Evolutionary conservation across 2,329 filamentous ascomycete species (phyloP).

Genomic region (Metarhizium sp.): DNA sequence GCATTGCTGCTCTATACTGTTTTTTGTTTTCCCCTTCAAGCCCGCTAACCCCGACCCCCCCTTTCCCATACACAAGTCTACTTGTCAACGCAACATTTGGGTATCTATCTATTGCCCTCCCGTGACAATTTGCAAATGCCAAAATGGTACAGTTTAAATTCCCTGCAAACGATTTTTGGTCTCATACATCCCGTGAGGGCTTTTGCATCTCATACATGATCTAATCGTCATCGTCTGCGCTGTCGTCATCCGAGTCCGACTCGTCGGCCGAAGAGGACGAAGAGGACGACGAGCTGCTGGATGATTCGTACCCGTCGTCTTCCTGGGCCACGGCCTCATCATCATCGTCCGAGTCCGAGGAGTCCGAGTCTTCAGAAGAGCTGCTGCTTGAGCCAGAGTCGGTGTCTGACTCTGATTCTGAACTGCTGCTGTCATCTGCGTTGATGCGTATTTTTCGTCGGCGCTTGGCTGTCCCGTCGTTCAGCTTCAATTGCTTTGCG

Average conservation of each 20-base stretch:
- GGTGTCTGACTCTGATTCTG: constrained; percentile 19
- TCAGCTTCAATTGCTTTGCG: constrained; percentile 32
- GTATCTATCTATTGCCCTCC: constrained; percentile 7
- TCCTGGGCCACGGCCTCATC: constrained; percentile 10
- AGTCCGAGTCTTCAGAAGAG: constrained; percentile 27
- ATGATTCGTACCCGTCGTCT: constrained; percentile 20
- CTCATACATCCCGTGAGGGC: constrained; percentile 3
- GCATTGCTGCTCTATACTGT: constrained; percentile 1
- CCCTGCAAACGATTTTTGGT: neutral
- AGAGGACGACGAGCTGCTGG: constrained; percentile 33
- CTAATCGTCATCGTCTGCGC: constrained; percentile 4
- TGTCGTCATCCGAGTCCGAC: constrained; percentile 21
- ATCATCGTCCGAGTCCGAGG: constrained; percentile 17
- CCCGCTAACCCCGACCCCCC: neutral
- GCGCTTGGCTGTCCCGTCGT: constrained; percentile 39
- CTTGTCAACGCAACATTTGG: neutral
- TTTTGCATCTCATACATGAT: neutral
- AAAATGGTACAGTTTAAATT: constrained; percentile 9
- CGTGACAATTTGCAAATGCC: constrained; percentile 2
- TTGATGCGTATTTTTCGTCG: constrained; percentile 42
- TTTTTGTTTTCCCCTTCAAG: neutral
- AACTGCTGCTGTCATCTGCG: constrained; percentile 32
- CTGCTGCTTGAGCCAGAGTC: constrained; percentile 25
- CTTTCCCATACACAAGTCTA: neutral
- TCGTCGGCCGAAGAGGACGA: constrained; percentile 28